Evolutionary conservation across 495 filamentous ascomycete species (phyloP), one percentile per base, ranked within the genome.

Genomic region (Mycothermus thermophilus): DNA sequence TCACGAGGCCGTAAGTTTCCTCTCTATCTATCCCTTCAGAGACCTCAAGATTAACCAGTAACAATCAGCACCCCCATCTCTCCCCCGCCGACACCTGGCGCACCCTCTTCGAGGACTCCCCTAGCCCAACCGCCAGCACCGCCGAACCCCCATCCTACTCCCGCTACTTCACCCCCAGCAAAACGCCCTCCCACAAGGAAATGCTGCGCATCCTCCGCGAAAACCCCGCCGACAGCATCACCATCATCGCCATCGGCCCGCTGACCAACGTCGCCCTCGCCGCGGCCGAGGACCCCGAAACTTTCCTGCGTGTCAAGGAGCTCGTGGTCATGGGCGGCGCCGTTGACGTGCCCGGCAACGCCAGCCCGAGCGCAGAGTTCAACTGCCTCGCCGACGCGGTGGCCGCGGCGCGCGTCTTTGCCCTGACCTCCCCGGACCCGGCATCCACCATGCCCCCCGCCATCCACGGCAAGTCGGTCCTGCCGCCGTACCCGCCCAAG

Each of bases 311-410:
- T 14, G 84, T 74, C 17, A 93, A 92, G 52, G 80, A 93, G 51
- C 74, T 99, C 2, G 75, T 94, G 13, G 78, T 93, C n/a, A 99
- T 99, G 90, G 90, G 88, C 22, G 92, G 90, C 37, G 74, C 80
- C n/a, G 70, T 96, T 28, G 64, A 77, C 26, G 49, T 72, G 12
- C 67, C 73, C 18, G 90, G 90, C 33, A 99, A 99, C 59, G 60
- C 72, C 38, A 87, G 82, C 1, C 83, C 83, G 1, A 63, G 69
- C 27, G 80, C 74, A 40, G 83, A 93, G 50, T 93, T 93, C 66
- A 93, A 93, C 60, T 70, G 73, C 35, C 80, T 78, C 37, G 81
- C 84, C 26, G 85, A 90, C 53, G 64, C 83, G 14, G 69, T 82
- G 31, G 86, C 90, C 27, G 77, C 90, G 0, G 92, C 90, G 1